These are phyloP conservation scores for Quercus tomentella DNA, from an alignment of 331 rosid genomes.

Conservation along the genomic window DNA sequence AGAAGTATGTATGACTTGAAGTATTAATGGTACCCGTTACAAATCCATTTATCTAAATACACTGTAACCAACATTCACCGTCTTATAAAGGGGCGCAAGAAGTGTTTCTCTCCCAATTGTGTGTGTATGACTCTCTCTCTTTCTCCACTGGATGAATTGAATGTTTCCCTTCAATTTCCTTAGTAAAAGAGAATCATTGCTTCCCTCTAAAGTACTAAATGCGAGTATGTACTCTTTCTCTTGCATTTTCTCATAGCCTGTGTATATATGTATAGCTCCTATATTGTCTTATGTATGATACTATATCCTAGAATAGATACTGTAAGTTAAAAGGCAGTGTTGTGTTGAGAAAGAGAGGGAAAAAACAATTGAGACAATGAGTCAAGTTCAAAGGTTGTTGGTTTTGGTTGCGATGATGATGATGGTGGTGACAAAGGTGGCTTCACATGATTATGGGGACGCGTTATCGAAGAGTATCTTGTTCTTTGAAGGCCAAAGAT, in stretches of 20 bases:
- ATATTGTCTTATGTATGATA: too few species aligned
- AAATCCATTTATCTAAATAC: not conserved
- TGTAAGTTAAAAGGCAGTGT: not conserved
- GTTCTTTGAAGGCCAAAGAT: slow-evolving; percentile 62
- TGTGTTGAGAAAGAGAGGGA: not conserved
- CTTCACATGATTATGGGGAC: slow-evolving; percentile 35
- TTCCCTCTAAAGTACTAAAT: not conserved
- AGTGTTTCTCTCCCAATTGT: slow-evolving; percentile 19
- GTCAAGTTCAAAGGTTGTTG: not conserved
- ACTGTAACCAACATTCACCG: slow-evolving; percentile 9
- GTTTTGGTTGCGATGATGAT: not conserved
- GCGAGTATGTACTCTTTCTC: too few species aligned
- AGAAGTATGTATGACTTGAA: not conserved
- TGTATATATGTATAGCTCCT: too few species aligned
- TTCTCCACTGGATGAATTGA: not conserved
- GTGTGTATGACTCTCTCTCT: not conserved
- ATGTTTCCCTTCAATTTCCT: not conserved
- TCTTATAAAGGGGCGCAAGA: not conserved
- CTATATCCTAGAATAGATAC: too few species aligned
- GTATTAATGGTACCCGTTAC: not conserved
- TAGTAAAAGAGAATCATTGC: not conserved
- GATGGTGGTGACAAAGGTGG: slow-evolving; percentile 3
- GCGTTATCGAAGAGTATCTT: slow-evolving; percentile 49
- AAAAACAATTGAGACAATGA: not conserved
- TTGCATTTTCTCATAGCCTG: too few species aligned